phyloP scores from a whole-genome alignment of 306 rosid species.

The Hippophae tibetana region DNA sequence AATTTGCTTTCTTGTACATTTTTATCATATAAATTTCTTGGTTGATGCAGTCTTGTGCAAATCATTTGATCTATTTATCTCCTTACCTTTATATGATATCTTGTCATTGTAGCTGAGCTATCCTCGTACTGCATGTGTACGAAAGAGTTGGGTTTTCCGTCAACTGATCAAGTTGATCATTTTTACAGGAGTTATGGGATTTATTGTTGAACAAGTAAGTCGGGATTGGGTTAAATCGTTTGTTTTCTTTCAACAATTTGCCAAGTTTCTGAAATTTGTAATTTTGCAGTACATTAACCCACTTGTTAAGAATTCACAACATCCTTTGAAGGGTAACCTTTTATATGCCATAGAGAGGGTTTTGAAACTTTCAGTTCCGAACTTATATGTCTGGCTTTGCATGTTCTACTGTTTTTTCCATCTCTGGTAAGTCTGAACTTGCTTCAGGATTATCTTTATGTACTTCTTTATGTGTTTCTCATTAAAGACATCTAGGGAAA shows the following conservation, averaged over 20 bases:
- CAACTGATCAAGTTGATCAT: conserved; percentile 78
- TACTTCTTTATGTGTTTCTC: too few relatives aligned
- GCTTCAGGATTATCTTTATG: too few relatives aligned
- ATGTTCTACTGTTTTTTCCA: conserved; percentile 97
- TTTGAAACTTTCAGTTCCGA: conserved; percentile 94
- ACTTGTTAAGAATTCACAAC: conserved; percentile 82
- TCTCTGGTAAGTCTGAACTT: conserved; percentile 58
- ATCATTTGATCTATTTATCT: not conserved
- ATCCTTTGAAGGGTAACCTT: conserved; percentile 84
- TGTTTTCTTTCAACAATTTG: conserved; percentile 2
- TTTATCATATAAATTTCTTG: not conserved
- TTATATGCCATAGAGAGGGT: conserved; percentile 82
- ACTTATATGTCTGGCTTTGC: conserved; percentile 98
- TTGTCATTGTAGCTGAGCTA: conserved; percentile 57
- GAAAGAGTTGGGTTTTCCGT: conserved; percentile 87
- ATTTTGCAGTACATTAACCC: conserved; percentile 91
- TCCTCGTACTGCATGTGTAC: conserved; percentile 66
- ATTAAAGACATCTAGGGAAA: too few relatives aligned
- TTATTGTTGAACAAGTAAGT: conserved; percentile 88
- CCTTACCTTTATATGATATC: conserved; percentile 11
- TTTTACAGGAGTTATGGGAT: conserved; percentile 95
- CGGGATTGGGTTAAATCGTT: not conserved
- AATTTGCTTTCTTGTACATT: not conserved
- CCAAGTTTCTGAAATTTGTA: conserved; percentile 22
- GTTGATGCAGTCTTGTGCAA: not conserved